These are phyloP conservation scores for Nematocida ironsii DNA, from an alignment of 371 early-diverging fungal genomes.

Conservation along the genomic window DNA sequence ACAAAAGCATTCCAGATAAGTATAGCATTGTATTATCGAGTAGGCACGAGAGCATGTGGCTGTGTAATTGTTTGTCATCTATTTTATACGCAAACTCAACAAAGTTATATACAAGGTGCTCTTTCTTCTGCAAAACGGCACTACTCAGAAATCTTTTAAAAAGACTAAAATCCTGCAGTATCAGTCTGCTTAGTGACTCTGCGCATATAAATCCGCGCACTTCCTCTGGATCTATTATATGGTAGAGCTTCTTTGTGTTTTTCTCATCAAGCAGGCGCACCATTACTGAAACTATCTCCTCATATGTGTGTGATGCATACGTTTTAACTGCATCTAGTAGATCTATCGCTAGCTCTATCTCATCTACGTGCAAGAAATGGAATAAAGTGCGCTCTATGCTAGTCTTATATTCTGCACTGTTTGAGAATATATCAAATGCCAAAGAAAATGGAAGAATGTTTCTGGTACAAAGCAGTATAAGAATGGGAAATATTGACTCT, in stretches of 20 bases:
- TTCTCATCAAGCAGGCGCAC: constrained; percentile 40
- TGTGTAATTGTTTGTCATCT: constrained; percentile 6
- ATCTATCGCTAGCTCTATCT: constrained; percentile 26
- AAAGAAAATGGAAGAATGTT: background rate
- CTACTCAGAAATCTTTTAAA: constrained; percentile 32
- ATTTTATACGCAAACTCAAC: constrained; percentile 39
- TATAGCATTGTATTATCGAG: constrained; percentile 41
- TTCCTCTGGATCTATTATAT: background rate
- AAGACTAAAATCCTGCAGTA: constrained; percentile 29
- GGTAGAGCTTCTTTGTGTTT: constrained; percentile 24
- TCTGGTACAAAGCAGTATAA: background rate
- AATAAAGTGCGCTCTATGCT: constrained; percentile 32
- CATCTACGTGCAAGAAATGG: constrained; percentile 23
- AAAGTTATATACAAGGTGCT: constrained; percentile 17
- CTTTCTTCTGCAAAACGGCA: constrained; percentile 32
- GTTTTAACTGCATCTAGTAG: constrained; percentile 18
- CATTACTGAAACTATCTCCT: constrained; percentile 31
- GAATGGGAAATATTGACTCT: constrained; percentile 33
- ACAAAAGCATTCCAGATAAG: constrained; percentile 20
- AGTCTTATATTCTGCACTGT: constrained; percentile 17
- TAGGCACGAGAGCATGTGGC: constrained; percentile 1
- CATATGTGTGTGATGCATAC: constrained; percentile 2
- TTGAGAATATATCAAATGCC: constrained; percentile 9
- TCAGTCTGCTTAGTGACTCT: constrained; percentile 14
- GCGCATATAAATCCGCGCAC: background rate